phyloP scores from a whole-genome alignment of 2,329 filamentous ascomycete genomes.

The Colletotrichum neosansevieriae region DNA sequence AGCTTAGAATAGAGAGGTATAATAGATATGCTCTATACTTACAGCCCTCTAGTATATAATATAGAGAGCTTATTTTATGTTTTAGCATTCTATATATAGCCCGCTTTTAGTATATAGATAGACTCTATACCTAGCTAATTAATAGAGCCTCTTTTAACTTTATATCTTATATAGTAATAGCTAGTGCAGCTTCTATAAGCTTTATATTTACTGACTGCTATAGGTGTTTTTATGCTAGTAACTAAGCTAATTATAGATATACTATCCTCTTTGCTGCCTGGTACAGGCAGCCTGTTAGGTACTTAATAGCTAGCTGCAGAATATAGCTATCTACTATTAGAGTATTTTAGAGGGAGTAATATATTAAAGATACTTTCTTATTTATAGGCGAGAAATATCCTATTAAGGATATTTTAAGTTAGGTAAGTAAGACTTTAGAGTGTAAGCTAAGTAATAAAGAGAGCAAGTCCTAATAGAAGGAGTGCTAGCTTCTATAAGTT shows the following conservation, averaged over 20 bases:
- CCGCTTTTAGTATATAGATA: neutral
- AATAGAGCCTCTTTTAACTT: neutral
- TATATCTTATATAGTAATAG: neutral
- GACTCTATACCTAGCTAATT: neutral
- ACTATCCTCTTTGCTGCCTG: neutral
- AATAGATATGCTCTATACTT: neutral
- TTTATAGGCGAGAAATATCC: neutral
- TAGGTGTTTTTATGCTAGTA: neutral
- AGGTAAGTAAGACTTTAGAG: neutral
- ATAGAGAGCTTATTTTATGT: neutral
- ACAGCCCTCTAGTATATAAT: neutral
- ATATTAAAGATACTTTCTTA: neutral
- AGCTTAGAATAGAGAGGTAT: neutral
- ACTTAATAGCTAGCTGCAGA: neutral
- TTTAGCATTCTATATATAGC: neutral
- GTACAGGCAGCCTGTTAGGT: too few species aligned
- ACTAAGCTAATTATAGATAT: neutral
- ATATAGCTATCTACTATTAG: neutral
- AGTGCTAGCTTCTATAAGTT: neutral
- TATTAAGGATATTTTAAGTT: neutral
- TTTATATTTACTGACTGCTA: neutral
- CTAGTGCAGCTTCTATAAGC: neutral
- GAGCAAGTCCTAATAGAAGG: neutral
- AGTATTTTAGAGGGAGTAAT: neutral
- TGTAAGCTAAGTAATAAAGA: neutral